Conservation (phyloP, 768 basidiomycete genomes). For the Auriscalpium orientale region DNA sequence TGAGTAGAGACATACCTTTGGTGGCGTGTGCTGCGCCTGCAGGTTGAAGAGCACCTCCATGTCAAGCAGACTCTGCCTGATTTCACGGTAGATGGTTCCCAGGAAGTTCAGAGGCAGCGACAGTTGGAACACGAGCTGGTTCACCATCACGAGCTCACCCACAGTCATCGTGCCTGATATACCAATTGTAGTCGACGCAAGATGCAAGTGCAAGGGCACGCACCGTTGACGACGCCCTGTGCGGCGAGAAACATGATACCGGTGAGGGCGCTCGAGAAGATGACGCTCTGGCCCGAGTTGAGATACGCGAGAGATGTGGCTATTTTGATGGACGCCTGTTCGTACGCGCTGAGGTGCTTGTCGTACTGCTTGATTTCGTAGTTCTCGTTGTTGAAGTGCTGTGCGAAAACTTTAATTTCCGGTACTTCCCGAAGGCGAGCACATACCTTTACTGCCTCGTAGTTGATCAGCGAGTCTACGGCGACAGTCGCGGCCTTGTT, state of each 20-base stretch:
- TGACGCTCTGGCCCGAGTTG: slow-evolving; percentile 95
- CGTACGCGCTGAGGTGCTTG: slow-evolving; percentile 76
- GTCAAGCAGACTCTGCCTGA: slow-evolving; percentile 91
- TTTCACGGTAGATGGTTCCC: slow-evolving; percentile 94
- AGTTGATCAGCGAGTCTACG: slow-evolving; percentile 95
- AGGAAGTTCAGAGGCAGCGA: slow-evolving; percentile 96
- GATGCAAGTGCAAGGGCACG: slow-evolving; percentile 10
- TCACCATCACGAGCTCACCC: slow-evolving; percentile 98
- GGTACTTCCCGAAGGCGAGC: neutral
- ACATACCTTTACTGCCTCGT: slow-evolving; percentile 92
- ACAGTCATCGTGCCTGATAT: slow-evolving; percentile 88
- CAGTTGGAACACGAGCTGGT: slow-evolving; percentile 95
- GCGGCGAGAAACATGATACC: slow-evolving; percentile 95
- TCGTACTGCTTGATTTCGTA: slow-evolving; percentile 92
- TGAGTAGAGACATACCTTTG: slow-evolving; percentile 36
- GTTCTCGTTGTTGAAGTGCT: slow-evolving; percentile 97
- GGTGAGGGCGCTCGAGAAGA: slow-evolving; percentile 91
- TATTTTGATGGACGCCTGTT: slow-evolving; percentile 89
- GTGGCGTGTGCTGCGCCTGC: slow-evolving; percentile 69
- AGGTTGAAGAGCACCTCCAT: slow-evolving; percentile 96
- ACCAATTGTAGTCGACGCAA: slow-evolving; percentile 3
- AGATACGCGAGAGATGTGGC: slow-evolving; percentile 88
- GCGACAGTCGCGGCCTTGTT: slow-evolving; percentile 92
- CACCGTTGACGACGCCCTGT: slow-evolving; percentile 88
- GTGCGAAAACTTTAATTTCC: neutral